Evolutionary conservation across 306 rosid species (phyloP), one percentile per base, ranked within the genome.

Genomic region (Sesbania bispinosa): DNA sequence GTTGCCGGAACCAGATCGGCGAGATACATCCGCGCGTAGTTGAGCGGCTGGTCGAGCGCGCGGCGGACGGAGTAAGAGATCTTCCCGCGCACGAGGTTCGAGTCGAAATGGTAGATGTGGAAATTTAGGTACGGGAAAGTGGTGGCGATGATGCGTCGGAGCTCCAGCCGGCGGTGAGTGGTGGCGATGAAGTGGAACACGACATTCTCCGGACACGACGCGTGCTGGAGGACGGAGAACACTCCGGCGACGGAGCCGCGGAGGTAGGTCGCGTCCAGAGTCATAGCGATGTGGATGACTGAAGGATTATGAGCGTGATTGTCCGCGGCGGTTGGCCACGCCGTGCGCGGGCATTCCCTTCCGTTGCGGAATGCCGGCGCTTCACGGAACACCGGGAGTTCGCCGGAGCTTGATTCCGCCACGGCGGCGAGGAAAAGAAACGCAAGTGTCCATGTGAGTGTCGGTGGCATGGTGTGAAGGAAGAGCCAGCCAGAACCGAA

Each of bases 301-400:
- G 91, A 79, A 9, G 83, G 89, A 50, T 75, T 58, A 58, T 74
- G 77, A 10, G 65, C 51, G 50, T 48, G 65, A 45, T 66, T 69
- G 60, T 80, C 83, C 16, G 65, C 24, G n/a, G n/a, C n/a, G n/a
- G n/a, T n/a, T n/a, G n/a, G n/a, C n/a, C n/a, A n/a, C 0, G 77
- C 75, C 10, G 74, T 68, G 4, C 52, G 67, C 3, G 77, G 86
- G 74, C 98, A 93, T 55, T 79, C 92, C 10, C 74, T 50, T 1
- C 96, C 98, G 51, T 93, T 93, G 7, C 93, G 91, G 47, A 93
- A 93, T 84, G 97, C 96, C 2, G 93, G 93, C 0, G 98, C 98
- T 62, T 93, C 98, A 1, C 92, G 84, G 63, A 90, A 90, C 7
- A 47, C 32, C 0, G 95, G 86, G 0, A 90, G 76, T 1, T 53